A percentile compares a stretch with the other conserved stretches of the same genome.
Evolutionary conservation across 768 basidiomycete species (phyloP).

Genomic region (Podaxis mareebaensis): DNA sequence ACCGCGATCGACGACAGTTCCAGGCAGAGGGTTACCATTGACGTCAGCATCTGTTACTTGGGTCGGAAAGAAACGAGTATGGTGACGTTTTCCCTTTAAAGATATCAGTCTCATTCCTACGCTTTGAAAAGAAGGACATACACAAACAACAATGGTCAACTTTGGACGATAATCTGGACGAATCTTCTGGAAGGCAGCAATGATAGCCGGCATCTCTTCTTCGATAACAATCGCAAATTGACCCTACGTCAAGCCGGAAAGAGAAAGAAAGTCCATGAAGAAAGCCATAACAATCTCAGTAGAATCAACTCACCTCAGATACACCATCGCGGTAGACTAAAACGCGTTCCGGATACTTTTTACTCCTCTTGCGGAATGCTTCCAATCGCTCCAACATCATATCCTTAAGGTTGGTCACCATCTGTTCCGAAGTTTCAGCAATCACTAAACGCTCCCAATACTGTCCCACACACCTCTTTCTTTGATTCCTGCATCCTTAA

Average conservation of each 20-base stretch:
- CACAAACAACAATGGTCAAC: conserved; percentile 76
- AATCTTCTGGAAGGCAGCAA: conserved; percentile 55
- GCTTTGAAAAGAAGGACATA: conserved; percentile 36
- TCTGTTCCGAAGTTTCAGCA: conserved; percentile 40
- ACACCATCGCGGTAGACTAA: conserved; percentile 83
- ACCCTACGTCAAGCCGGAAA: conserved; percentile 45
- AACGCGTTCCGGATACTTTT: conserved; percentile 60
- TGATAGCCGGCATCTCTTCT: conserved; percentile 66
- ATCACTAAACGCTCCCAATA: background rate
- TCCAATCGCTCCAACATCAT: conserved; percentile 72
- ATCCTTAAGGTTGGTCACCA: conserved; percentile 63
- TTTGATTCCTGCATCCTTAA: conserved; percentile 70
- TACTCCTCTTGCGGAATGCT: conserved; percentile 49
- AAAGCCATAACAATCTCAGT: background rate
- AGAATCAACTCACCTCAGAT: conserved; percentile 58
- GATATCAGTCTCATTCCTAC: conserved; percentile 11
- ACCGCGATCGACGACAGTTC: conserved; percentile 80
- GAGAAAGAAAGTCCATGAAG: conserved; percentile 16
- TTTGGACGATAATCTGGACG: conserved; percentile 49
- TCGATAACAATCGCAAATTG: conserved; percentile 67
- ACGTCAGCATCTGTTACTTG: conserved; percentile 49
- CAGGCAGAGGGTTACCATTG: conserved; percentile 75
- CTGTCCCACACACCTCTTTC: conserved; percentile 61
- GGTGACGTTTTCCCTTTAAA: conserved; percentile 46
- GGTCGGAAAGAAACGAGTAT: conserved; percentile 67